These are phyloP conservation scores for Limonium bicolor DNA, from an alignment of 148 eudicot species.

Conservation along the genomic window DNA sequence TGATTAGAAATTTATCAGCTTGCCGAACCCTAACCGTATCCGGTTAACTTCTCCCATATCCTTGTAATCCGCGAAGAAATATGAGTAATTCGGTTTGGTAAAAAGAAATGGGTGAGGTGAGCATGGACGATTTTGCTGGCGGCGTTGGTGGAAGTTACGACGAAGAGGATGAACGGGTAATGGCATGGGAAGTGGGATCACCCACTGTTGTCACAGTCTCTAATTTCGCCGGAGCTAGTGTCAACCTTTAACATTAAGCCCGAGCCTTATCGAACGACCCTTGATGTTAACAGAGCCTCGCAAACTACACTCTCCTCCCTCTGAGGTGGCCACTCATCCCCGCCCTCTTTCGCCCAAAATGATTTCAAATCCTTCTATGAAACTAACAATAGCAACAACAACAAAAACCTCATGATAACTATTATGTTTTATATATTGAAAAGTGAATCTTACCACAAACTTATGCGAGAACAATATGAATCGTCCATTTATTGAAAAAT, in stretches of 20 bases:
- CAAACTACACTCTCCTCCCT: conserved; percentile 25
- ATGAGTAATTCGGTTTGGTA: no score
- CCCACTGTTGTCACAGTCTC: conserved; percentile 40
- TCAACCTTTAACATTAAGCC: conserved; percentile 41
- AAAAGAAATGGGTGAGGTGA: conserved; percentile 17
- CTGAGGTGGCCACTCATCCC: conserved; percentile 8
- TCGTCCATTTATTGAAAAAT: no score
- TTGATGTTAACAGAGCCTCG: conserved; percentile 43
- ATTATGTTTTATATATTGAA: no score
- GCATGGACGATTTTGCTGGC: conserved; percentile 17
- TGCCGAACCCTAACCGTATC: conserved; percentile 2
- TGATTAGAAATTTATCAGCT: background rate
- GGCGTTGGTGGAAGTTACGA: conserved; percentile 4
- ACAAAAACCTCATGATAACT: background rate
- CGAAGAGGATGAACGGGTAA: conserved; percentile 19
- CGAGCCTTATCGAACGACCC: conserved; percentile 22
- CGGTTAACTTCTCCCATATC: background rate
- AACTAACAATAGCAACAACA: background rate
- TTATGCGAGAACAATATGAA: no score
- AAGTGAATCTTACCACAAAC: no score
- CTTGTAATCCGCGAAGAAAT: background rate
- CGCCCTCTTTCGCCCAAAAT: conserved; percentile 1
- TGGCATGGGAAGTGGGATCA: conserved; percentile 47
- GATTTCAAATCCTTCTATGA: conserved; percentile 13
- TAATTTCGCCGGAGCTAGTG: conserved; percentile 38